These are phyloP conservation scores for Pulveroboletus ravenelii DNA, from an alignment of 768 basidiomycete genomes.

Conservation along the genomic window DNA sequence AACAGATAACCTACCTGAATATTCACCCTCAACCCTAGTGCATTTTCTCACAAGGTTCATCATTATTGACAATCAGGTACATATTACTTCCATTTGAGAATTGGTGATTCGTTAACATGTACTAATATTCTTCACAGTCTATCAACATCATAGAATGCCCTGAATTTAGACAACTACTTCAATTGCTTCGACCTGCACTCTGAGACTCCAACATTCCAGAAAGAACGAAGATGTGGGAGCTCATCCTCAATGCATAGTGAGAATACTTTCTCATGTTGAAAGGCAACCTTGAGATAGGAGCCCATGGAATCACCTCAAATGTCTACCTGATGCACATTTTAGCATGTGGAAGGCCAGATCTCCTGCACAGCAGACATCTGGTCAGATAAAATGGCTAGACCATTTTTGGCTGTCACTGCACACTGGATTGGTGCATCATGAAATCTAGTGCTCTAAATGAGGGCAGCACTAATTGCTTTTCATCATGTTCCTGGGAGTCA, in stretches of 20 bases:
- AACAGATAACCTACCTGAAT: neutral
- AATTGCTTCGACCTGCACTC: neutral
- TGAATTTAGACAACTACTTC: neutral
- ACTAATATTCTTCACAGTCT: neutral
- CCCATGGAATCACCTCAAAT: neutral
- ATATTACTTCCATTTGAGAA: neutral
- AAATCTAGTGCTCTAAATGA: neutral
- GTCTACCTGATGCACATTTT: too few relatives aligned
- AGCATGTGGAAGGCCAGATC: neutral
- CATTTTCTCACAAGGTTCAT: neutral
- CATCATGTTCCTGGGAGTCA: too few relatives aligned
- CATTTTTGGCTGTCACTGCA: neutral
- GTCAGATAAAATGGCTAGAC: neutral
- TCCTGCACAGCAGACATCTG: neutral
- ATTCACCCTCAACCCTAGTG: neutral
- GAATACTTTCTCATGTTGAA: neutral
- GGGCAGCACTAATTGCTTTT: too few relatives aligned
- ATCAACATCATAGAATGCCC: neutral
- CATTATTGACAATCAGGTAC: neutral
- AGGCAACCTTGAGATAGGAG: neutral
- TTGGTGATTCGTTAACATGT: neutral
- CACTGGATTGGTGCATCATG: too few relatives aligned
- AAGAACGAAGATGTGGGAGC: neutral
- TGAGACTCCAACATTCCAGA: too few relatives aligned
- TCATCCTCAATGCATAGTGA: neutral